Base-by-base conservation (phyloP, 2,329 filamentous ascomycete genomes). In the Scortechinia acanthostroma region DNA sequence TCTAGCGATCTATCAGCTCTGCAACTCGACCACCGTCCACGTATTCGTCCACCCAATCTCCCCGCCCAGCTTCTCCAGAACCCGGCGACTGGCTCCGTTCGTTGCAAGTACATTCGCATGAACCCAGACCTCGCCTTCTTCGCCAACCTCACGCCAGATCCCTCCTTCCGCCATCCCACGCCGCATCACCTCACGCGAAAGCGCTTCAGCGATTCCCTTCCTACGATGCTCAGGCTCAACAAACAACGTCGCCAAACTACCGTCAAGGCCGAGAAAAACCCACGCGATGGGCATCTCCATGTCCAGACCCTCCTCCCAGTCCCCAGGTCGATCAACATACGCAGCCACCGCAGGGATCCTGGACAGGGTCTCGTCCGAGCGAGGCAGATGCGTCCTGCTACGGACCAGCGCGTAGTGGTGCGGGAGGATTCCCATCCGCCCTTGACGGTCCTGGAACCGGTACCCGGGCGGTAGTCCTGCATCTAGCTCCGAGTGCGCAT, bases 31-130 rank as follows among this genome's bases (percentile, higher is more conserved):
- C 21, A 63, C 59, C 20, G 57, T 51, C 65, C 65, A 70, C 3
- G 56, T 53, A 44, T 60, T 55, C 28, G 54, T 61, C 52, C 63
- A 64, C 48, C 51, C 50, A 2, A 57, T 47, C 45, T 51, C 43
- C 3, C 63, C 66, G 2, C 64, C 66, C 47, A 68, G 48, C 52
- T 69, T 70, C 55, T 66, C 61, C 66, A 69, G 68, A 19, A 67
- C 65, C 40, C 60, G 55, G 16, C 55, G 53, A 58, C 65, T 68
- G 2, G 60, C 55, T 28, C 42, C 25, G 50, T 69, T 69, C 23
- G 47, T 47, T 43, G 50, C 46, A 22, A 52, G 54, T 42, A 67
- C 65, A 10, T 30, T n/a, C 25, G 25, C n/a, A 30, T 30, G 25
- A 10, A 30, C 25, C 25, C 25, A 30, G n/a, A n/a, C 10, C 10